Base-by-base conservation (phyloP, 2,329 filamentous ascomycete genomes). In the Thermochaetoides dissita region DNA sequence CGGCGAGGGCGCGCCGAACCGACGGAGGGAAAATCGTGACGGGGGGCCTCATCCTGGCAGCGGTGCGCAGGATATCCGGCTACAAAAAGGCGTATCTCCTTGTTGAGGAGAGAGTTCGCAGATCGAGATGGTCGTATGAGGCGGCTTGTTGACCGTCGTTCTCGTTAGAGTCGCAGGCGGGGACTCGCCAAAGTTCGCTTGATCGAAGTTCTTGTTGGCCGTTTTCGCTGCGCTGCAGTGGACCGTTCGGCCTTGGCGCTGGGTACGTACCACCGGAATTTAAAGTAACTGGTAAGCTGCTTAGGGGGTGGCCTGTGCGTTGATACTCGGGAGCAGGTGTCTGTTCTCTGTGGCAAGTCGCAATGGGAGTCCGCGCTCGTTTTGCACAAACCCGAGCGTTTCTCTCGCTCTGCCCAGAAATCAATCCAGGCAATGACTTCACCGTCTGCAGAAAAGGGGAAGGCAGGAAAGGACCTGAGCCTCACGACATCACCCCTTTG, bases 11-110 rank as follows among this genome's bases (percentile, higher is more conserved):
- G 54, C 72, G 71, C 58, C 72, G 69, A 60, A 74, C 64, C 55
- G 72, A 72, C 43, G 65, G 65, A 53, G 70, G 69, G 57, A 76
- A 57, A 71, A 74, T 74, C 51, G 55, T 63, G 42, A 35, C 7
- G 7, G 17, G 33, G 42, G 34, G 47, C 47, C 42, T 42, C 42
- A 44, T 42, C 36, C 30, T 10, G 42, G 45, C 47, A 42, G 45
- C 39, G 39, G 29, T 37, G 39, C 31, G 28, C 30, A 8, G 37
- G 31, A 33, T 34, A 24, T 24, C 5, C 6, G 31, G 7, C 35
- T 38, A 11, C 38, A 3, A 24, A 24, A 24, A 24, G 17, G 17
- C 5, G 17, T 24, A 24, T 24, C 17, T 24, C 17, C 17, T 24
- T 24, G 17, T 24, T 24, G 17, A 24, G 17, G 17, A 24, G 17